phyloP scores from a whole-genome alignment of 2,329 filamentous ascomycete species.

The Neonectria ditissima region DNA sequence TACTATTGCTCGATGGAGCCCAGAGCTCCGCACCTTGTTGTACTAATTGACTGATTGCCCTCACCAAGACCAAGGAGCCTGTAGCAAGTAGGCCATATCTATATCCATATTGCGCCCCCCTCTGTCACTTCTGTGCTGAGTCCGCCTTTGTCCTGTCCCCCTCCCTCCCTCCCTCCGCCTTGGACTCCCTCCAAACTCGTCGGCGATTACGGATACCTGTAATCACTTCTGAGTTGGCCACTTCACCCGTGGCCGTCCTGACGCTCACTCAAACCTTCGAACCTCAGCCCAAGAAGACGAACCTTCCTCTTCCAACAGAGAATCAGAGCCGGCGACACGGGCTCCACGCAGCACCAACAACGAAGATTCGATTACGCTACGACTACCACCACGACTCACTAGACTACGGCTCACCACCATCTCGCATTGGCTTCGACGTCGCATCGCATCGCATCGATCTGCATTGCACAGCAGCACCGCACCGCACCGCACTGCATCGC shows the following conservation, averaged over 20 bases:
- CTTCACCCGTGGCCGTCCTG: neutral
- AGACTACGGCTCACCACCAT: neutral
- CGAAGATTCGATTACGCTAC: neutral
- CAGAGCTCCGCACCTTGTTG: neutral
- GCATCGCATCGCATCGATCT: conserved; percentile 6
- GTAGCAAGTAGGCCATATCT: neutral
- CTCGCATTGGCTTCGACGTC: conserved; percentile 2
- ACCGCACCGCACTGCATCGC: conserved; percentile 4
- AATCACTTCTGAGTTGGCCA: neutral
- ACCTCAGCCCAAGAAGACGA: neutral
- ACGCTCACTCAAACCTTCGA: neutral
- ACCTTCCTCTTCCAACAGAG: neutral
- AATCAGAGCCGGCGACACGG: neutral
- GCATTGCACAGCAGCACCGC: conserved; percentile 9
- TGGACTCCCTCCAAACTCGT: neutral
- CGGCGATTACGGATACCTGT: neutral
- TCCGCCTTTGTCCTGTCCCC: neutral
- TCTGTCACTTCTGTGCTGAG: neutral
- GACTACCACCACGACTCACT: conserved; percentile 1
- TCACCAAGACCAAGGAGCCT: neutral
- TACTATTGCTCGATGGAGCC: neutral
- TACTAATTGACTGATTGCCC: too few species aligned
- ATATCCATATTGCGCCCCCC: conserved; percentile 1
- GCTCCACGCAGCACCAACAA: neutral
- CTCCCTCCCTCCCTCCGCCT: neutral